Conservation (phyloP, 441 rosid genomes). For the Euphorbia celastroides region DNA sequence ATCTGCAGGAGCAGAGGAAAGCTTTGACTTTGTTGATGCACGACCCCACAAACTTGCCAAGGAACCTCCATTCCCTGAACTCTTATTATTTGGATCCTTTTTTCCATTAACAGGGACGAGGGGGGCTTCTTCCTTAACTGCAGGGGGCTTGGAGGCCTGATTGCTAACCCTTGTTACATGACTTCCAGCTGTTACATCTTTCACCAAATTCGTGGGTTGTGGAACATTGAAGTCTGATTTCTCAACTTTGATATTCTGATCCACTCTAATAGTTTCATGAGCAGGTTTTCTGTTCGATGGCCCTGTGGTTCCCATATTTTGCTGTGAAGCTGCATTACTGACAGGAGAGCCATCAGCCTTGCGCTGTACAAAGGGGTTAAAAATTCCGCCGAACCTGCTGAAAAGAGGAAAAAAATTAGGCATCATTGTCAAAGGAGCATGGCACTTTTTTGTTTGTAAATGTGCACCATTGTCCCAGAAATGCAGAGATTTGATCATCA, state of each 20-base stretch:
- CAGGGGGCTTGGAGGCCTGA: conserved; percentile 30
- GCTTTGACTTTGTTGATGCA: conserved; percentile 60
- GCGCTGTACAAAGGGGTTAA: conserved; percentile 57
- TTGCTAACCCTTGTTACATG: conserved; percentile 25
- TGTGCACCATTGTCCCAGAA: neutral
- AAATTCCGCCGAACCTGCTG: conserved; percentile 71
- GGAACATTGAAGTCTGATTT: conserved; percentile 33
- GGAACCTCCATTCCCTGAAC: conserved; percentile 44
- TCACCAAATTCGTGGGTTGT: conserved; percentile 24
- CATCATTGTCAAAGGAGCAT: neutral
- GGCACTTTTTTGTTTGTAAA: too few species aligned
- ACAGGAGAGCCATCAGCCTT: conserved; percentile 34
- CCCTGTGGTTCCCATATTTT: conserved; percentile 29
- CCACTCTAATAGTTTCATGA: conserved; percentile 23
- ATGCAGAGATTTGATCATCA: neutral
- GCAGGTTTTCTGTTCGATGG: conserved; percentile 25
- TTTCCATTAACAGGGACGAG: conserved; percentile 29
- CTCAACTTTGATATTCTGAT: conserved; percentile 34
- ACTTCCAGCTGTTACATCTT: conserved; percentile 37
- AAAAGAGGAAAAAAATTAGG: conserved; percentile 14
- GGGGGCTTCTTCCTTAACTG: conserved; percentile 39
- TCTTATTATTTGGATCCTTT: conserved; percentile 42
- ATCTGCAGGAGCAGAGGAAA: conserved; percentile 26
- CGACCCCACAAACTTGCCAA: conserved; percentile 69
- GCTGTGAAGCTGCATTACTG: conserved; percentile 26